phyloP scores from a whole-genome alignment of 192 early-diverging fungal genomes.

The Backusella parvicylindrica region DNA sequence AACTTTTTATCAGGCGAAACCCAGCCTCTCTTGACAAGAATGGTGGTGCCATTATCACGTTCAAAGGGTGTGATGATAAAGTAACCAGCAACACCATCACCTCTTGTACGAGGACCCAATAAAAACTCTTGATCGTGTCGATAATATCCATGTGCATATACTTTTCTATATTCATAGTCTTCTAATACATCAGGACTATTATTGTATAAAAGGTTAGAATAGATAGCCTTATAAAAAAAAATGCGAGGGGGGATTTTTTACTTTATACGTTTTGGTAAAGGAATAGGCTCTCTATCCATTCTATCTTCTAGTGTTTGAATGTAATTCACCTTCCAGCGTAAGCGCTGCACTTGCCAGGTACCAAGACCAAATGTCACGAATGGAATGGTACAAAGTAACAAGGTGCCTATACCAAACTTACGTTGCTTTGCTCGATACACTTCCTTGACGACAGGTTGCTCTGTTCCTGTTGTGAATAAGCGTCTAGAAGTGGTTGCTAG shows the following conservation, averaged over 20 bases:
- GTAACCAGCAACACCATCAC: conserved; percentile 70
- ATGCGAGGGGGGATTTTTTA: no score
- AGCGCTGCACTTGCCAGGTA: conserved; percentile 84
- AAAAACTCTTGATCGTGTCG: conserved; percentile 76
- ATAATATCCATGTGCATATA: conserved; percentile 66
- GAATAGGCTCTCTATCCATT: conserved; percentile 57
- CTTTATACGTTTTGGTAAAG: conserved; percentile 65
- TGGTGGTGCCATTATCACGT: conserved; percentile 63
- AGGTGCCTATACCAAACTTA: conserved; percentile 27
- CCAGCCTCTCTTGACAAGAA: conserved; percentile 90
- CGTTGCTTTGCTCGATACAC: conserved; percentile 16
- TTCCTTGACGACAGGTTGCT: neutral
- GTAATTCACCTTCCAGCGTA: conserved; percentile 84
- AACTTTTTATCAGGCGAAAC: conserved; percentile 68
- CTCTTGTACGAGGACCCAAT: conserved; percentile 69
- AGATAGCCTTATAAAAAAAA: no score
- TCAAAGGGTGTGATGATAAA: conserved; percentile 73
- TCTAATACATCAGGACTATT: conserved; percentile 40
- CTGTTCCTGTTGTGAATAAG: neutral
- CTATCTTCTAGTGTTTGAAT: conserved; percentile 70
- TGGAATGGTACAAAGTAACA: conserved; percentile 44
- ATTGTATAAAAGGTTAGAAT: conserved; percentile 4
- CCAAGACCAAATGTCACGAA: conserved; percentile 70
- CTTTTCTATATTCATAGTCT: conserved; percentile 75
- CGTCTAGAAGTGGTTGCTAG: neutral